Percentiles rank a stretch among this genome's conserved stretches.
phyloP scores from a whole-genome alignment of 805 yeast species.

The Metschnikowia cerradonensis region DNA sequence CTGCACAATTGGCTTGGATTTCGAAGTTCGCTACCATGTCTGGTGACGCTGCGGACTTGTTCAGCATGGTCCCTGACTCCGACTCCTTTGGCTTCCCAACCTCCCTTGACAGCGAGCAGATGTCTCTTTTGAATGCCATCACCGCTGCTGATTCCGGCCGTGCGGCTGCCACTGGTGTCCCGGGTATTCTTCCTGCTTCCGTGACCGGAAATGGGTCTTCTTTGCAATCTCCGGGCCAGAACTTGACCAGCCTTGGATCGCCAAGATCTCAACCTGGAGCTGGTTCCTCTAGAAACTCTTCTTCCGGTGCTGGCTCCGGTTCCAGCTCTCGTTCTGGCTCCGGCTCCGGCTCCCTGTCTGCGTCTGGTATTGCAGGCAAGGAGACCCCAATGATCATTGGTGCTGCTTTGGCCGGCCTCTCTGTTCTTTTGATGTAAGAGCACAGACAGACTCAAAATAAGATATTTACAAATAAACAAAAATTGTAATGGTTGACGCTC shows the following conservation, averaged over 20 bases:
- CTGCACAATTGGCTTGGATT: constrained; percentile 6
- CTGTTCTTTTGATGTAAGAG: constrained; percentile 11
- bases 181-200: background rate
- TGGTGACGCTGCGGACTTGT: background rate
- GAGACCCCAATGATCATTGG: constrained; percentile 11
- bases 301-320: constrained; percentile 1
- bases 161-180: background rate
- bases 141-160: background rate
- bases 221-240: background rate
- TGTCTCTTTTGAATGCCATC: background rate
- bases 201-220: background rate
- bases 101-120: background rate
- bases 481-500: no score
- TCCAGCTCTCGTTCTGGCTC: background rate
- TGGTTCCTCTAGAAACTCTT: background rate
- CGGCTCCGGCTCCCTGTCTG: constrained; percentile 1
- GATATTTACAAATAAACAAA: background rate
- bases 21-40: background rate
- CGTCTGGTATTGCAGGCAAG: constrained; percentile 7
- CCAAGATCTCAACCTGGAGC: background rate
- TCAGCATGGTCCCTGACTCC: background rate
- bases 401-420: constrained; percentile 13
- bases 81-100: background rate
- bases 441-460: background rate
- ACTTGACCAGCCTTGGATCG: background rate